Evolutionary conservation across 345 rosid genomes (phyloP), one percentile per base, ranked within the genome.

Genomic region (Citrus inodora): DNA sequence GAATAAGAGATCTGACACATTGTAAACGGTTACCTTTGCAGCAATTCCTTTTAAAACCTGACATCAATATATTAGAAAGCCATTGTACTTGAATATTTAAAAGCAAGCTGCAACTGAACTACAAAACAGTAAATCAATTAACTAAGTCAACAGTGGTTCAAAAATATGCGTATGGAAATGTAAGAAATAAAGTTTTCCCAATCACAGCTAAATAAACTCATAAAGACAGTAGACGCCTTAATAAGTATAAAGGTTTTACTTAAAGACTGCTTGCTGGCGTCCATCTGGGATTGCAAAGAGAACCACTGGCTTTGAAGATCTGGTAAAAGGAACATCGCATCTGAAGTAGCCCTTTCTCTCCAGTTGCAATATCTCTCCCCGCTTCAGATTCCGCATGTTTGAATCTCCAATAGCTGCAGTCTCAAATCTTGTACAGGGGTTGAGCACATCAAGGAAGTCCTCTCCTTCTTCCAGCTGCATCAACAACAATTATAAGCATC

Each of bases 331-430:
- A 67, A 89, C 94, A 82, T 95, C 98, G 35, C 95, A 92, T 77
- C 90, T 89, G 83, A 83, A 95, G 80, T 95, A 95, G 67, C 98
- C 98, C 85, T 93, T 95, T 89, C 98, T 92, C 91, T 94, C 98
- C 62, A 94, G 89, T 85, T 94, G 98, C 86, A 94, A 53, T 80
- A 86, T 72, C 58, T 92, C 97, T 59, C 96, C 97, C 2, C 78
- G 82, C 74, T 89, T 87, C 80, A 93, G 77, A 83, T 87, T 92
- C 46, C 93, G 85, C 94, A 95, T 92, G 87, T 92, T 95, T 25
- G 98, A 77, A 87, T 95, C 99, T 74, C 99, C 99, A 4, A 95
- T 28, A 27, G 97, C 96, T 5, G 84, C 83, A 28, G 82, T 91
- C 83, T 91, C 98, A 82, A 83, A 81, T 89, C 81, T 92, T 0